These are phyloP conservation scores for Magnusiomyces suaveolens DNA, from an alignment of 1,139 yeast species.

Conservation along the genomic window DNA sequence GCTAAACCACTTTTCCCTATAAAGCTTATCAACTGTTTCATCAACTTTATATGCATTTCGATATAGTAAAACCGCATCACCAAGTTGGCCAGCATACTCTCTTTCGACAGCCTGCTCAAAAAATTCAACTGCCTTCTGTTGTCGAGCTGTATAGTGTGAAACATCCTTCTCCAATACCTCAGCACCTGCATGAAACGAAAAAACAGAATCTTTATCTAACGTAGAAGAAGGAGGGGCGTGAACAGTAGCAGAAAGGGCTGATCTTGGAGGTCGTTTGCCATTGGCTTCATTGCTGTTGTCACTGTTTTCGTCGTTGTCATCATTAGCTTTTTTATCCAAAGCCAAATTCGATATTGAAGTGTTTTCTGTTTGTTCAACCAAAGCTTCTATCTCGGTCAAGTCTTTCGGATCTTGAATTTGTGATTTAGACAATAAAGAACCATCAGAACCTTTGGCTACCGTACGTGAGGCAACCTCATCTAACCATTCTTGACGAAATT, in stretches of 20 bases:
- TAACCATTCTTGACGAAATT: constrained; percentile 1
- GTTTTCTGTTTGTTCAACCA: neutral
- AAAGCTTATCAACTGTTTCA: constrained; percentile 58
- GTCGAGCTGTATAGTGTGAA: neutral
- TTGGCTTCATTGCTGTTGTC: neutral
- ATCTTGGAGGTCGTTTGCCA: neutral
- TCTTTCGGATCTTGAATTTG: neutral
- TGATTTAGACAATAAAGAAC: too few species aligned
- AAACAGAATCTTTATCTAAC: neutral
- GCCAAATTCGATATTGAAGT: neutral
- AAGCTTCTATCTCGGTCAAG: neutral
- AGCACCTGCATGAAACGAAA: neutral
- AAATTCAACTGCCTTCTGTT: constrained; percentile 42
- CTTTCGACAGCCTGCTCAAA: constrained; percentile 66
- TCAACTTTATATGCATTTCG: constrained; percentile 52
- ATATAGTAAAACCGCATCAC: constrained; percentile 70
- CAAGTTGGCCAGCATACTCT: constrained; percentile 64
- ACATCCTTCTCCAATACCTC: neutral
- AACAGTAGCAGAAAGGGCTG: neutral
- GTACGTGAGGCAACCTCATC: constrained; percentile 2
- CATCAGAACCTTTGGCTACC: neutral
- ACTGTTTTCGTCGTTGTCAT: neutral
- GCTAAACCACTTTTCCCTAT: constrained; percentile 43
- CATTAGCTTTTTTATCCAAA: neutral
- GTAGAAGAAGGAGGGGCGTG: neutral